These are phyloP conservation scores for Wickerhamomyces rabaulensis DNA, from an alignment of 805 yeast species.

Conservation along the genomic window DNA sequence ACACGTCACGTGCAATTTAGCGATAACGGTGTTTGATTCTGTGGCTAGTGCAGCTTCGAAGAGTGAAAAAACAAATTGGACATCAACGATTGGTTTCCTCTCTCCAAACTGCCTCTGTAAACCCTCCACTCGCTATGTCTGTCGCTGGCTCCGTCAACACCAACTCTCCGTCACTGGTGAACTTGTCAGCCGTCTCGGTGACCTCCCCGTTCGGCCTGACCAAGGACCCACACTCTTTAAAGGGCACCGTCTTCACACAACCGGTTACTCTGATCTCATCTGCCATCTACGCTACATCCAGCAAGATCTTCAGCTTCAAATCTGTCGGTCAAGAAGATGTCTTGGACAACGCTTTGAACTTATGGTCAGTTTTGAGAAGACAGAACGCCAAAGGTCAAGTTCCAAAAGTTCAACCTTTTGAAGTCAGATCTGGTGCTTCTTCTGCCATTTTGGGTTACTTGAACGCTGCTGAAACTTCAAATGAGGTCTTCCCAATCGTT, in stretches of 20 bases:
- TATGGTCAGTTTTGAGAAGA: slow-evolving; percentile 54
- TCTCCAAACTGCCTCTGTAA: not conserved
- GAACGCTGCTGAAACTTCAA: slow-evolving; percentile 25
- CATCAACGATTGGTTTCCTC: not conserved
- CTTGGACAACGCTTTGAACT: slow-evolving; percentile 51
- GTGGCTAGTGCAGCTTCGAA: not conserved
- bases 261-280: slow-evolving; percentile 51
- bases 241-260: slow-evolving; percentile 45
- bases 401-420: slow-evolving; percentile 55
- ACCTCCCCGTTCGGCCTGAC: slow-evolving; percentile 57
- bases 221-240: slow-evolving; percentile 48
- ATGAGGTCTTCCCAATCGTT: slow-evolving; percentile 37
- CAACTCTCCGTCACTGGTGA: slow-evolving; percentile 15
- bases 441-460: slow-evolving; percentile 71
- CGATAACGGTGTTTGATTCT: not conserved
- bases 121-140: slow-evolving; percentile 9
- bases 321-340: slow-evolving; percentile 57
- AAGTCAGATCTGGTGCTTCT: slow-evolving; percentile 83
- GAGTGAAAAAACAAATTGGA: not conserved
- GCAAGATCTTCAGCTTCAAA: slow-evolving; percentile 64
- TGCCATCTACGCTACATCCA: slow-evolving; percentile 43
- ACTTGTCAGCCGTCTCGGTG: slow-evolving; percentile 33
- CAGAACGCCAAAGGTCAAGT: slow-evolving; percentile 49
- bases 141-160: slow-evolving; percentile 19
- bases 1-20: not conserved